Evolutionary conservation across 768 basidiomycete species (phyloP).

Genomic region (Macrocybe gigantea): DNA sequence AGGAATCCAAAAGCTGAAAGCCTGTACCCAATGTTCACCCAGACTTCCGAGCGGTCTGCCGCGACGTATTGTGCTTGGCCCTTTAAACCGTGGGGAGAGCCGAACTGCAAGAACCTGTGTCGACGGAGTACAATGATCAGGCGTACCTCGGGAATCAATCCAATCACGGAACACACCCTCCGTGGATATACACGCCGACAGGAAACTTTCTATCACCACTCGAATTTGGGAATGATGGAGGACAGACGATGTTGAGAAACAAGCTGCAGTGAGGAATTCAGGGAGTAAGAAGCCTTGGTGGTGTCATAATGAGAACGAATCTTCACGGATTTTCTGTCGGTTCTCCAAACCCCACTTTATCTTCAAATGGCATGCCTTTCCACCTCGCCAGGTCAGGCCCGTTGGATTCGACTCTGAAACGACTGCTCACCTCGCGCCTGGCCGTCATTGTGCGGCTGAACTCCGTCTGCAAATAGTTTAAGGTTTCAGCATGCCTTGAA

Average conservation of each 20-base stretch:
- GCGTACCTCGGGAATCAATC: not conserved
- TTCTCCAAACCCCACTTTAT: slow-evolving; percentile 61
- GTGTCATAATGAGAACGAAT: not conserved
- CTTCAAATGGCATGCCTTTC: slow-evolving; percentile 40
- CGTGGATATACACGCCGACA: slow-evolving; percentile 74
- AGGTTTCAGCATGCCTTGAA: not conserved
- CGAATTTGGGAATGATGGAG: slow-evolving; percentile 38
- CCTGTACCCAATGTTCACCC: slow-evolving; percentile 75
- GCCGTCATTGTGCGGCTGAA: slow-evolving; percentile 61
- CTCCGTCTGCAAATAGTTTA: slow-evolving; percentile 37
- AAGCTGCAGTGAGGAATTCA: slow-evolving; percentile 28
- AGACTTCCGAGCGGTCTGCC: slow-evolving; percentile 59
- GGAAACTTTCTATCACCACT: slow-evolving; percentile 37
- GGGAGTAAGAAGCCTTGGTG: not conserved
- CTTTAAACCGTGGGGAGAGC: slow-evolving; percentile 59
- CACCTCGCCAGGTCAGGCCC: not conserved
- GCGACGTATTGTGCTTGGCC: slow-evolving; percentile 65
- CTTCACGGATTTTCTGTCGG: slow-evolving; percentile 69
- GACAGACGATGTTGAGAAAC: slow-evolving; percentile 61
- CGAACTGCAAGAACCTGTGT: slow-evolving; percentile 69
- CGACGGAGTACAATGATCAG: not conserved
- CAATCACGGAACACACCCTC: slow-evolving; percentile 41
- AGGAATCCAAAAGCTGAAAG: slow-evolving; percentile 75
- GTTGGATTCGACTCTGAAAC: not conserved
- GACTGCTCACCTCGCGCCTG: slow-evolving; percentile 44